Percentiles rank a stretch among this genome's conserved stretches.
phyloP scores from a whole-genome alignment of 169 alveolate genomes.

The Perkinsus marinus region DNA sequence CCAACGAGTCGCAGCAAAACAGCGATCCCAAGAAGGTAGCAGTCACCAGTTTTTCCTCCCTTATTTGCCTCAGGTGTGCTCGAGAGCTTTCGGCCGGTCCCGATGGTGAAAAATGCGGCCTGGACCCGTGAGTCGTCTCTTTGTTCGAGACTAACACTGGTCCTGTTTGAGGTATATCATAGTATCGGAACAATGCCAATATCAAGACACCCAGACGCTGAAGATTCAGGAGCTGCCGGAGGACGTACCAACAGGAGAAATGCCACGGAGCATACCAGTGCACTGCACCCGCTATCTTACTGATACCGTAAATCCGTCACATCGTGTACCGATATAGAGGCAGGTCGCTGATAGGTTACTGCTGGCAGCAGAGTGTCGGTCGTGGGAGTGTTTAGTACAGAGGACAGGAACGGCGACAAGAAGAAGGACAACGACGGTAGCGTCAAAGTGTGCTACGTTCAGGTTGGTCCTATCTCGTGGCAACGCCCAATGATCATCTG shows the following conservation, averaged over 20 bases:
- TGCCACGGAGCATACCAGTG: conserved; percentile 59
- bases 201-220: conserved; percentile 83
- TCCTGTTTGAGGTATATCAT: conserved; percentile 54
- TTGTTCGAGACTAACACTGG: background rate
- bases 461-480: background rate
- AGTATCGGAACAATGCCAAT: conserved; percentile 83
- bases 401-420: background rate
- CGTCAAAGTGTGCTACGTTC: background rate
- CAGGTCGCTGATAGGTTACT: background rate
- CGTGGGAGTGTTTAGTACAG: background rate
- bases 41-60: background rate
- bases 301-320: background rate
- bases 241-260: conserved; percentile 86
- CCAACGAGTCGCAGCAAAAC: background rate
- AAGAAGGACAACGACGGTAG: background rate
- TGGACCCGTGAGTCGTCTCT: background rate
- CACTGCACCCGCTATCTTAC: conserved; percentile 21
- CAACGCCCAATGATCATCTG: background rate
- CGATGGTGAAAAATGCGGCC: background rate
- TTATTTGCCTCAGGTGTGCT: background rate
- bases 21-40: background rate
- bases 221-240: conserved; percentile 98
- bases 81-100: background rate
- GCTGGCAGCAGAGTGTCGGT: background rate
- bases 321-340: no score